Base-by-base conservation (phyloP, 2,329 filamentous ascomycete genomes). In the Teratosphaeria gauchensis region DNA sequence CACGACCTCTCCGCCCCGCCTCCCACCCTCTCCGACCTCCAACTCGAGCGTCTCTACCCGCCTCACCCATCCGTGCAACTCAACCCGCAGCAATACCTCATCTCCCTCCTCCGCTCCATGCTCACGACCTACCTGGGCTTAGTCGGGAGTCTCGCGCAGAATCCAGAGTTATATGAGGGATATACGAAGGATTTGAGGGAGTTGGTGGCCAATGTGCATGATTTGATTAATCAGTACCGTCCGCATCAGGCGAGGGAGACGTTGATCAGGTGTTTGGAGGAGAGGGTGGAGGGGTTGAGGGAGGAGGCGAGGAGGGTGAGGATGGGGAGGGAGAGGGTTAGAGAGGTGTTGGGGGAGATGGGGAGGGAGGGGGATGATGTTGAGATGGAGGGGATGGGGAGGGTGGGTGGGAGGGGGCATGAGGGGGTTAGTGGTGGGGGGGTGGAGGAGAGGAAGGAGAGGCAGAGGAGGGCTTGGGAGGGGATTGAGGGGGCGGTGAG, bases 161-260 rank as follows among this genome's bases (percentile, higher is more conserved):
- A 86, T 53, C 63, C 62, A 3, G 65, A 66, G 8, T 67, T 87
- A 71, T 87, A 85, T 56, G 78, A 82, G 30, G 80, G 84, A 51
- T 95, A 95, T 71, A 80, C 92, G 53, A 79, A 84, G 52, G 88
- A 97, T 72, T 75, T 99, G 33, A 82, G 88, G 67, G 91, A 87
- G 16, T 77, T 97, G 31, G 87, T 95, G 63, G 86, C 92, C 72
- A 97, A 97, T 72, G 88, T 95, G 69, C 91, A 96, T 74, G 90
- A 95, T 69, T 81, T 96, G 57, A 84, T 97, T 64, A 99, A 99
- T 73, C 87, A 95, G 73, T 97, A 96, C 75, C 83, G 92, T 33
- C 92, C 92, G 9, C 92, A 96, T 71, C 92, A 97, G 75, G 91
- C 92, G 28, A 78, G 92, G 52, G 92, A 96, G 76, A 91, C 87